Evolutionary conservation across 768 basidiomycete genomes (phyloP), one percentile per base, ranked within the genome.

Genomic region (Gymnopilus dilepis): DNA sequence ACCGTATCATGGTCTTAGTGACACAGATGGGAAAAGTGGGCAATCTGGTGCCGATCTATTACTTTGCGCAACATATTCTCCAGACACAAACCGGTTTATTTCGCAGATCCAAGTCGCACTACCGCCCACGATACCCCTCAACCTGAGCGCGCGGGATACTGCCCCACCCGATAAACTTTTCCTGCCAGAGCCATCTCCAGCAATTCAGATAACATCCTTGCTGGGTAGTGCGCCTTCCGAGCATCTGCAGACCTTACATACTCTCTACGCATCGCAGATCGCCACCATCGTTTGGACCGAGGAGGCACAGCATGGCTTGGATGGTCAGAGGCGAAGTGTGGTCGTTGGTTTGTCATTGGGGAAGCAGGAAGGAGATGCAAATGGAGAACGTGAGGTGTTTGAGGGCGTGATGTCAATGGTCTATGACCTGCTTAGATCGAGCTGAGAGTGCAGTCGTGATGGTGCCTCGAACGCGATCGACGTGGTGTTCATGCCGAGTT

Each of bases 1-100:
- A 98, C 76, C 84, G 94, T 24, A 78, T 86, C 12, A 79, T 99
- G 19, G 88, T 97, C n/a, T 80, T 97, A 22, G 82, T 98, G 56
- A 95, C 94, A 1, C 96, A 99, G 74, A 72, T 94, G 62, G 92
- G 92, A 38, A 96, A 95, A 84, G 89, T 97, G 12, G 96, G 96
- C 58, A 87, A 83, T 70, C 72, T 99, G 77, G 95, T 97, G 71
- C 73, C 76, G 22, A 52, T 62, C 24, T 47, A 9, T 62, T 61
- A 28, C 19, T 58, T 45, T 47, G 4, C 24, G 48, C 53, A 26
- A 17, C 2, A 22, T 15, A 67, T 48, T 47, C 34, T 42, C 34
- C 40, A 30, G 51, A 22, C 48, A 58, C 59, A 50, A 53, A 31
- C 42, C 6, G 31, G 15, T 37, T 45, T 55, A 13, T 19, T 56